Base-by-base conservation (phyloP, 352 stramenopile species). In the Aphanomyces stellatus region DNA sequence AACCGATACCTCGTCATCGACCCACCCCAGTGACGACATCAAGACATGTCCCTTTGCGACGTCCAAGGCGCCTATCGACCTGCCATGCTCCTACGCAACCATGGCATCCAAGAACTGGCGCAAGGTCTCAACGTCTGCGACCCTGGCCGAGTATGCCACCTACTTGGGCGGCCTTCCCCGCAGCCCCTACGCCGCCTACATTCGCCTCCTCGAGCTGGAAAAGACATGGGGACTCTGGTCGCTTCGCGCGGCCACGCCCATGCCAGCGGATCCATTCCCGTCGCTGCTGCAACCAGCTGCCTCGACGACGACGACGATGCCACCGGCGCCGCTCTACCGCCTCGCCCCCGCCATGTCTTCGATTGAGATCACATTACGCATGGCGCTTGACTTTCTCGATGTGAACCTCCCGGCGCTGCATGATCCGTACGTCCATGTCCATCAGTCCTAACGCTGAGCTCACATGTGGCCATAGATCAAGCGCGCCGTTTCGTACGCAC, bases 191-290 rank as follows among this genome's bases (percentile, higher is more conserved):
- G 59, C 59, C 10, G 13, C 59, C 3, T 65, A 65, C 46, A 65
- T 65, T 30, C 34, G 59, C 4, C 59, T 65, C 2, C 35, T 22
- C 28, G 59, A 65, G 46, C 41, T 65, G 11, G 59, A 65, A 30
- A 65, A 65, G 24, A 42, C 42, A 10, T 65, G 59, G 59, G 59
- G 59, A 7, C 59, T 65, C n/a, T 65, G 59, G 59, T 25, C 25
- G 19, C 46, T 53, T 13, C 22, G 27, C 7, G 48, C 59, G n/a
- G 15, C 59, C 4, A 65, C 59, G 7, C 25, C 49, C 24, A 65
- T 65, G 59, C 59, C 59, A 19, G 57, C 56, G 17, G 59, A 65
- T 13, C 59, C 59, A 22, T 19, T 55, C 27, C 59, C 59, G 19
- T 13, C 24, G 5, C 10, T 31, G 17, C 41, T 65, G 27, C 48